Percentiles rank a stretch among this genome's conserved stretches.
phyloP scores from a whole-genome alignment of 1,284 basidiomycete species.

The Peniophora sp. region DNA sequence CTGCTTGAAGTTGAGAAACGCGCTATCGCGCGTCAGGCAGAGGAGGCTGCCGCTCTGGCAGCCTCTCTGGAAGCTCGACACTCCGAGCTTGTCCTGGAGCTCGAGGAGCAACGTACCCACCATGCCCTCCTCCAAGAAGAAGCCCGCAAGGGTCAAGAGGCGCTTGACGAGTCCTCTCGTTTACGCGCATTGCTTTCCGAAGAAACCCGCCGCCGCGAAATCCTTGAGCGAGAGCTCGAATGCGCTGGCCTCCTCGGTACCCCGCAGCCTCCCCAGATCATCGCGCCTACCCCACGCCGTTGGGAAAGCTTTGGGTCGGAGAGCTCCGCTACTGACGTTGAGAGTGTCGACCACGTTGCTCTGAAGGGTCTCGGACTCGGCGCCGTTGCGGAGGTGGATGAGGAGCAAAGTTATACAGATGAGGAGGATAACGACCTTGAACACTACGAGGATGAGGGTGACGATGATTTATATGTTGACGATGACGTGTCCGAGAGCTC shows the following conservation, averaged over 20 bases:
- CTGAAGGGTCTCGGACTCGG: conserved; percentile 40
- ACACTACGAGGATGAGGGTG: conserved; percentile 66
- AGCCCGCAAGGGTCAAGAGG: conserved; percentile 20
- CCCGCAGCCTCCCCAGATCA: conserved; percentile 24
- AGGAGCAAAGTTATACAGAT: conserved; percentile 31
- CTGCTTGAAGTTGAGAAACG: conserved; percentile 60
- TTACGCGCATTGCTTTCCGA: conserved; percentile 26
- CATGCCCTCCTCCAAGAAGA: conserved; percentile 17
- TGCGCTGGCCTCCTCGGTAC: conserved; percentile 33
- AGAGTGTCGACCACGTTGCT: conserved; percentile 37
- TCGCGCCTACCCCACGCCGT: not conserved
- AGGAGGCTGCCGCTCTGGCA: conserved; percentile 28
- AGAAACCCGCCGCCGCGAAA: conserved; percentile 29
- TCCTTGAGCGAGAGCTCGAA: conserved; percentile 37
- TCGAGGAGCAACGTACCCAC: conserved; percentile 22
- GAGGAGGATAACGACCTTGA: conserved; percentile 46
- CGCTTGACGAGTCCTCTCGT: conserved; percentile 24
- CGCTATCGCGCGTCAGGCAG: conserved; percentile 38
- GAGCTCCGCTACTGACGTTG: conserved; percentile 56
- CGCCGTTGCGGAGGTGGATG: conserved; percentile 40
- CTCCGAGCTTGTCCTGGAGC: conserved; percentile 24
- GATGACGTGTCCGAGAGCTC: conserved; percentile 45
- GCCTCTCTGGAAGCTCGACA: conserved; percentile 25
- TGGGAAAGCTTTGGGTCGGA: conserved; percentile 31
- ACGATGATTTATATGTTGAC: conserved; percentile 29